These are phyloP conservation scores for Strobilomyces echinocephalus DNA, from an alignment of 768 basidiomycete species.

Conservation along the genomic window DNA sequence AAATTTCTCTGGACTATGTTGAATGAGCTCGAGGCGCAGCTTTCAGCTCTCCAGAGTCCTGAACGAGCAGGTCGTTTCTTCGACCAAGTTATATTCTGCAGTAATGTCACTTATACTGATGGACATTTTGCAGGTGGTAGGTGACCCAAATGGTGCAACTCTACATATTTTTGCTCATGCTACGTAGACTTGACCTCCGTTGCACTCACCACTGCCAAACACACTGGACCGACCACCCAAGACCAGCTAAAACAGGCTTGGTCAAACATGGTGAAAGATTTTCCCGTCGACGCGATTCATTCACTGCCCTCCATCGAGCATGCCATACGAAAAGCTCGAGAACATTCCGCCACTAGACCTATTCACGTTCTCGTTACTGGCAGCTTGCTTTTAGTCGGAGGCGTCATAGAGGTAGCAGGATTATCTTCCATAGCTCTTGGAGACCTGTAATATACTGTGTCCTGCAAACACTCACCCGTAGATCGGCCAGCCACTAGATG, in stretches of 20 bases:
- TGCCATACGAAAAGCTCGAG: conserved; percentile 64
- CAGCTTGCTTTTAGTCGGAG: conserved; percentile 91
- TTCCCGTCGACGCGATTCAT: conserved; percentile 59
- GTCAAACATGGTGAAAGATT: conserved; percentile 57
- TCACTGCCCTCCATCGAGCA: conserved; percentile 87
- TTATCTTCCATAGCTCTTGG: conserved; percentile 66
- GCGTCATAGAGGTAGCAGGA: conserved; percentile 86
- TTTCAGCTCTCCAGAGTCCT: conserved; percentile 37
- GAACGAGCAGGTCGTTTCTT: conserved; percentile 53
- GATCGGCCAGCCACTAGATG: conserved; percentile 1
- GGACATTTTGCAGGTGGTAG: conserved; percentile 89
- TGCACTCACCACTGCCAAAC: conserved; percentile 57
- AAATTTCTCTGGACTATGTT: conserved; percentile 63
- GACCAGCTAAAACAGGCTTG: conserved; percentile 72
- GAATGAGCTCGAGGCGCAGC: conserved; percentile 44
- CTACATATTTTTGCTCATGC: background rate
- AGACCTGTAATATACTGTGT: conserved; percentile 15
- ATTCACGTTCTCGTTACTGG: conserved; percentile 81
- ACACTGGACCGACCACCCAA: conserved; percentile 68
- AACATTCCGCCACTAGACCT: conserved; percentile 30
- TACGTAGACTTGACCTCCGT: conserved; percentile 70
- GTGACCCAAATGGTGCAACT: conserved; percentile 16
- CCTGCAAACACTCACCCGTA: background rate
- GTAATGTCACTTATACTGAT: conserved; percentile 90
- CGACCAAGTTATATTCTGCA: conserved; percentile 87